Conservation (phyloP, 352 stramenopile genomes). For the Pythium periplocum region DNA sequence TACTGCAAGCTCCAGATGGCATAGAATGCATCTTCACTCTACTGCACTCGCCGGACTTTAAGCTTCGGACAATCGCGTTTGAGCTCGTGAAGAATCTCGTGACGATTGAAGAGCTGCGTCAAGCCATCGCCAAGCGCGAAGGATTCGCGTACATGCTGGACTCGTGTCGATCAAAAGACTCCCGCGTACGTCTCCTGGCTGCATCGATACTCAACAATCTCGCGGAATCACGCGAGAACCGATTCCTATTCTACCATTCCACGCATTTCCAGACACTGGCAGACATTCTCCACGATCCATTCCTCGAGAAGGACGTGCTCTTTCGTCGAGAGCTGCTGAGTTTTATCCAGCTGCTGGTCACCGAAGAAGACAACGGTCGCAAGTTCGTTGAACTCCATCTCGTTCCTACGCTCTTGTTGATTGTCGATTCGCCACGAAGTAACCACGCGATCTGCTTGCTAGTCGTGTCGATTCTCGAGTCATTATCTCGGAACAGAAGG, state of each 20-base stretch:
- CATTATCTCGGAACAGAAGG: conserved; percentile 34
- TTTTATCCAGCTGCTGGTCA: conserved; percentile 52
- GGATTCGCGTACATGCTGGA: conserved; percentile 64
- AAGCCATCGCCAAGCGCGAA: conserved; percentile 56
- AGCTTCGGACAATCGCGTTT: conserved; percentile 45
- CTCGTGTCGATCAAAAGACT: conserved; percentile 53
- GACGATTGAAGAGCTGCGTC: conserved; percentile 47
- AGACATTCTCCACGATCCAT: conserved; percentile 51
- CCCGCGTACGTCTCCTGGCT: conserved; percentile 43
- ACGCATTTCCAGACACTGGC: conserved; percentile 49
- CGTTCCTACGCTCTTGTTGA: conserved; percentile 42
- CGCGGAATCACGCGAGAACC: conserved; percentile 47
- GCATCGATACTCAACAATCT: conserved; percentile 56
- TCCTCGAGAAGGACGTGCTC: conserved; percentile 50
- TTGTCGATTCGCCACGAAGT: conserved; percentile 35
- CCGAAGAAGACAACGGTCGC: conserved; percentile 48
- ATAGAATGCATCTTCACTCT: conserved; percentile 69
- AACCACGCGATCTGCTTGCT: conserved; percentile 37
- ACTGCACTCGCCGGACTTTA: conserved; percentile 41
- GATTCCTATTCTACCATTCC: conserved; percentile 55
- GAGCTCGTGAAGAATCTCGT: conserved; percentile 60
- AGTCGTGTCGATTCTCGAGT: conserved; percentile 55
- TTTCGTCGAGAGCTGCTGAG: conserved; percentile 62
- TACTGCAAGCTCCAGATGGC: conserved; percentile 61
- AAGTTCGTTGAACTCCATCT: conserved; percentile 54